Evolutionary conservation across 2,329 filamentous ascomycete genomes (phyloP), one percentile per base, ranked within the genome.

Genomic region (Fusarium mexicanum): DNA sequence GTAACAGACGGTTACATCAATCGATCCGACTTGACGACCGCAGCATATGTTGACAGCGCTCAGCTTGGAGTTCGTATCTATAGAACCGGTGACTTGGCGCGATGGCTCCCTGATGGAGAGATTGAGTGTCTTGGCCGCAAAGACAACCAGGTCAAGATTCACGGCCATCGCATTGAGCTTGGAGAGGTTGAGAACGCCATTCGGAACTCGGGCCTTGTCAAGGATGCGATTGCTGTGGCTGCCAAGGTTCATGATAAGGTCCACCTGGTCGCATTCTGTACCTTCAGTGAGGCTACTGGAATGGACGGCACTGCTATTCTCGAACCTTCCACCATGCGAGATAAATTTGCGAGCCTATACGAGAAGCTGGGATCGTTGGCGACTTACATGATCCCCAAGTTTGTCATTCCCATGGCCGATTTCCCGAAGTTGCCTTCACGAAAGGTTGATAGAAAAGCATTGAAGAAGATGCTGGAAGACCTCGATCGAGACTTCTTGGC

Each of bases 71-170:
- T n/a, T 10, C 24, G 38, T 0, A 38, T 62, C 37, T 64, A 77
- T 24, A 60, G 74, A 16, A 77, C 70, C 10, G 75, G 75, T 7
- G 71, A 73, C n/a, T 43, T 71, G 38, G 71, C 57, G 13, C 48
- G 68, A 58, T 78, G 72, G 74, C 35, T 76, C 3, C 67, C 74
- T 5, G 47, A 44, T 17, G 75, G 75, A 5, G 65, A 71, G 33
- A 71, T 73, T 2, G 51, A 73, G 44, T 67, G 59, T 33, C 61
- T 77, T 17, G 75, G 79, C 13, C 73, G 78, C 4, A 77, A 76
- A 26, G 78, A 80, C 29, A 64, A 73, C 14, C 77, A 80, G 37
- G 73, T 79, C 64, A 80, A 80, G 67, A 66, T 80, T 22, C 69
- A 71, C 14, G 77, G 79, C 6, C 76, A 79, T 22, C 75, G 77